phyloP scores from a whole-genome alignment of 257 asterid genomes.

The Capsicum baccatum region DNA sequence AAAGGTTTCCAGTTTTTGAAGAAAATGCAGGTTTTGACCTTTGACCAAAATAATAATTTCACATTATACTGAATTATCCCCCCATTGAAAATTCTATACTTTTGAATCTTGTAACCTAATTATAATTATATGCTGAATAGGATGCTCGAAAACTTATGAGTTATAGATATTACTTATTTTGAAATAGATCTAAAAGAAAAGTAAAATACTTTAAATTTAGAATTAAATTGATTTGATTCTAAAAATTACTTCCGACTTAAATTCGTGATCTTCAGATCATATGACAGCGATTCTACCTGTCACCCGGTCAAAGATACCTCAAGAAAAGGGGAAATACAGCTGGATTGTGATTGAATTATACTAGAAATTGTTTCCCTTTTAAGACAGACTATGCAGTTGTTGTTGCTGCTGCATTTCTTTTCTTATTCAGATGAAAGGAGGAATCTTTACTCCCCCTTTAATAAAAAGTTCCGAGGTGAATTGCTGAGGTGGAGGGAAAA shows the following conservation, averaged over 20 bases:
- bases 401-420: neutral
- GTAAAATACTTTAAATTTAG: no score
- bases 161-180: no score
- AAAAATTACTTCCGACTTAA: no score
- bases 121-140: no score
- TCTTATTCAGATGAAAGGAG: slow-evolving; percentile 21
- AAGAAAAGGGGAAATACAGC: slow-evolving; percentile 26
- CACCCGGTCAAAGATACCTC: neutral
- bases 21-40: slow-evolving; percentile 62
- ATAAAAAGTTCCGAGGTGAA: neutral
- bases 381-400: slow-evolving; percentile 14
- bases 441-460: slow-evolving; percentile 23
- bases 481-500: slow-evolving; percentile 9
- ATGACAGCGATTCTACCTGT: no score
- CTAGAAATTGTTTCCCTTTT: slow-evolving; percentile 8
- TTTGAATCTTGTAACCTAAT: no score
- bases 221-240: no score
- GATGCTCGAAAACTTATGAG: no score
- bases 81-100: no score
- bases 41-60: slow-evolving; percentile 49
- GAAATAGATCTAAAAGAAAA: no score
- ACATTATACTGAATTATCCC: no score
- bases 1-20: slow-evolving; percentile 6
- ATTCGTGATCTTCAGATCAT: no score
- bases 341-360: slow-evolving; percentile 32